Percentiles rank a stretch among this genome's conserved stretches.
Evolutionary conservation across 129 eudicot genomes (phyloP).

Genomic region (Erigeron canadensis): DNA sequence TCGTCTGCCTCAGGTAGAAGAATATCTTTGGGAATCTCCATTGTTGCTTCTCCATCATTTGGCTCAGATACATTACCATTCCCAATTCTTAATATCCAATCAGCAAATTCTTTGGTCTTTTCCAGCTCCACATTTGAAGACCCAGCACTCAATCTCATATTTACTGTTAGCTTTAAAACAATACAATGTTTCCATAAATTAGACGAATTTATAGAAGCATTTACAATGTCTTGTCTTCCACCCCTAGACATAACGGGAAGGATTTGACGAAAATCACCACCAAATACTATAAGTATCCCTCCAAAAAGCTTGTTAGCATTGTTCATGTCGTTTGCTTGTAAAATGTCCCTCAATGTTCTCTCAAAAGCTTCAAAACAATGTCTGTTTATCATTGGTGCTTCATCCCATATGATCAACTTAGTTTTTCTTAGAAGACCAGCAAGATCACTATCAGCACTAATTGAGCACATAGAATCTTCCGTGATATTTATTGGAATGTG

Average conservation of each 20-base stretch:
- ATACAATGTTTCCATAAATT: not conserved
- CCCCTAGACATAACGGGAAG: not conserved
- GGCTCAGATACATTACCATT: not conserved
- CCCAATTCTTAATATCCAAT: not conserved
- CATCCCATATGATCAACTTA: not conserved
- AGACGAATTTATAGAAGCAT: not conserved
- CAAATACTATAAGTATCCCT: not conserved
- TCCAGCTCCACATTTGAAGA: not conserved
- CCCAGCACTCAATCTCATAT: not conserved
- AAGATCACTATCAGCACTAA: no score
- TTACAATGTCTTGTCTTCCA: not conserved
- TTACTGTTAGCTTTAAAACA: not conserved
- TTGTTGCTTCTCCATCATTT: not conserved
- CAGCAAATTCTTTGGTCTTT: not conserved
- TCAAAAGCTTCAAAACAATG: not conserved
- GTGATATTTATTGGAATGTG: no score
- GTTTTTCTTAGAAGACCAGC: no score
- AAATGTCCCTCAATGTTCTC: not conserved
- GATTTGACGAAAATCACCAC: not conserved
- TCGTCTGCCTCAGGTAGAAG: not conserved
- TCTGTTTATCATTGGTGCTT: no score
- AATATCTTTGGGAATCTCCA: not conserved
- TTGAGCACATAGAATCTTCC: no score
- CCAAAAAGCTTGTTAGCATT: not conserved
- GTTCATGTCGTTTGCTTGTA: no score